A percentile compares a stretch with the other conserved stretches of the same genome.
Evolutionary conservation across 208 protist species (phyloP).

Genomic region (Zelonia costaricensis): DNA sequence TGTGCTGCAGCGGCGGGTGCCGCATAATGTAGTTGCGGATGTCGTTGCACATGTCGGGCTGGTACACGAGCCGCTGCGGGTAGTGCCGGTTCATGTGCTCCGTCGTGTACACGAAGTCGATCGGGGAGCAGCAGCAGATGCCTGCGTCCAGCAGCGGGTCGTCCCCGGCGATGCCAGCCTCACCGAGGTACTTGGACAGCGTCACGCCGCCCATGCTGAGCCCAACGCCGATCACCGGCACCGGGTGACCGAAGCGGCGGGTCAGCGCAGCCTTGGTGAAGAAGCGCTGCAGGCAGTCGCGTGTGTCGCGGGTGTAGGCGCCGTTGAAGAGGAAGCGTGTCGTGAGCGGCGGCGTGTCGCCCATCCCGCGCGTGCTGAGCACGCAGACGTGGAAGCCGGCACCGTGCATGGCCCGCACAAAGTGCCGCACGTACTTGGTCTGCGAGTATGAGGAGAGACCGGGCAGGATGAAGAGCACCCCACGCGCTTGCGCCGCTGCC

Average conservation of each 20-base stretch:
- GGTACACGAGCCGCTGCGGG: slow-evolving; percentile 44
- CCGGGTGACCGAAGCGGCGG: slow-evolving; percentile 11
- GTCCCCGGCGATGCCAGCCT: slow-evolving; percentile 42
- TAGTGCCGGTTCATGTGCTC: slow-evolving; percentile 53
- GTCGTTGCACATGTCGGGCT: slow-evolving; percentile 40
- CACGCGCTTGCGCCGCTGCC: slow-evolving; percentile 8
- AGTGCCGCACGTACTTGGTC: slow-evolving; percentile 44
- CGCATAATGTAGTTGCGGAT: slow-evolving; percentile 45
- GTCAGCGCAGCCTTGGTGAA: slow-evolving; percentile 32
- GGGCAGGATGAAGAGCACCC: slow-evolving; percentile 54
- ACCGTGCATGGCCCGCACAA: slow-evolving; percentile 27
- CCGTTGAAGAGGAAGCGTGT: slow-evolving; percentile 47
- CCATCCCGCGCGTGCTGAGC: slow-evolving; percentile 56
- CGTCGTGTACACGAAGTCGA: slow-evolving; percentile 46
- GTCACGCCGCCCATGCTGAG: slow-evolving; percentile 57
- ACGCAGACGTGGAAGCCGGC: slow-evolving; percentile 48
- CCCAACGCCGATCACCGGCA: slow-evolving; percentile 54
- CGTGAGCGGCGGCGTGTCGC: slow-evolving; percentile 38
- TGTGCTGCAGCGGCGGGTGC: slow-evolving; percentile 36
- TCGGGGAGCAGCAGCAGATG: slow-evolving; percentile 45
- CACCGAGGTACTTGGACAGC: slow-evolving; percentile 65
- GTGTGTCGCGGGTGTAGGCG: slow-evolving; percentile 54
- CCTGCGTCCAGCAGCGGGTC: slow-evolving; percentile 36
- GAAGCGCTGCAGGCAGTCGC: slow-evolving; percentile 34
- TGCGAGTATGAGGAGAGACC: slow-evolving; percentile 46